Base-by-base conservation (phyloP, 179 eudicot genomes). In the Beta lomatogona region DNA sequence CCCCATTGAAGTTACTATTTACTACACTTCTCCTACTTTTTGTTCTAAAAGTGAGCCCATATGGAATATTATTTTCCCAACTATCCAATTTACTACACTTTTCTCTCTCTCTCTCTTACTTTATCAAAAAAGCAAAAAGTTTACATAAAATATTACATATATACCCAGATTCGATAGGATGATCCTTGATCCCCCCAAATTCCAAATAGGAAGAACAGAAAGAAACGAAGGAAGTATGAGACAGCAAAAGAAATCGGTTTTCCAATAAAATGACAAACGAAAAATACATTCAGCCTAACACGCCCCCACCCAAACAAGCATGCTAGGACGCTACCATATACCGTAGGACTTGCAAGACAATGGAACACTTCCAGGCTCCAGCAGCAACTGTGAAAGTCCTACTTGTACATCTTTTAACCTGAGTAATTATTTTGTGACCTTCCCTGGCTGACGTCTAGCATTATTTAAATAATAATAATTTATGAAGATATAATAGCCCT, bases 281-380 rank as follows among this genome's bases (percentile, higher is more conserved):
- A 16, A 66, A 66, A 6, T 46, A 66, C 71, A 66, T 15, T 36
- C 71, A 66, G 46, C 46, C 19, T 28, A 28, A 28, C 31, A 28
- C 31, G n/a, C 31, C 31, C 31, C 31, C 31, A 28, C 31, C 31
- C 31, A 28, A 28, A 28, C 31, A 28, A 28, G 31, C 31, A 28
- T 28, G 31, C 31, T 28, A 28, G 31, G 31, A 28, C 31, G 31
- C 31, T 28, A 28, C 31, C 31, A 28, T 28, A 28, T 68, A 68
- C 19, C 52, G 41, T 14, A 21, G 44, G 60, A 72, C 19, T 12
- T 36, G 10, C 41, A 21, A 68, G 10, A 68, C 16, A 5, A 14
- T 41, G 65, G 63, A 74, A 31, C 15, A 74, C 77, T 74, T 36
- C 64, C 52, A 28, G 77, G 31, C 31, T 28, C 31, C 31, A 28